Evolutionary conservation across 306 rosid genomes (phyloP), one percentile per base, ranked within the genome.

Genomic region (Quercus rubra): DNA sequence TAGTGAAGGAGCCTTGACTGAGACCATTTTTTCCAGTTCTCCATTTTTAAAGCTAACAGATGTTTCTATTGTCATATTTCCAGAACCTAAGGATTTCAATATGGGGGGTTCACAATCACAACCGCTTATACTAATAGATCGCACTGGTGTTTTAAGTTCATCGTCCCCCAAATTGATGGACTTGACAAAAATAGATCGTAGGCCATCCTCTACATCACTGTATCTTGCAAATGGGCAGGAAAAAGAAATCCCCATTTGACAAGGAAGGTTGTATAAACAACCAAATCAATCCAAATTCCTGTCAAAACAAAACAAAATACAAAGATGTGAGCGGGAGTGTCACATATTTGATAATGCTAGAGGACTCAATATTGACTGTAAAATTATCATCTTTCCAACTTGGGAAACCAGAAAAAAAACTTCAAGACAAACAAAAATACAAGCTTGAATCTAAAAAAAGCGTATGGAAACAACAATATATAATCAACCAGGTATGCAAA

Each of bases 21-120:
- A 83, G 54, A 84, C 55, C 80, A 83, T 80, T 61, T 78, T 77
- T 80, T 87, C 88, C 3, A 83, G 17, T 9, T 90, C 92, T 28
- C 71, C 82, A 38, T 89, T 87, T 77, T 90, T 87, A 81, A 96
- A 87, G 88, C 94, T 93, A 61, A 95, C 92, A 33, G 93, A 93
- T 72, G 86, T 70, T 86, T 96, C 96, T 74, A 96, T 17, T 70
- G 78, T 82, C 97, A 93, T 92, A 83, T 81, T 91, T 75, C 91
- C 97, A 38, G 90, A 87, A 73, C 93, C 91, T 21, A 82, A 35
- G 57, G 97, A 89, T 81, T 83, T 90, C 80, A 78, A 82, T 52
- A 91, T 79, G 8, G 83, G 86, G 43, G 94, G 88, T 83, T 93
- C 98, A 70, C 84, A 81, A 85, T 92, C 97, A 62, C 79, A 57